Base-by-base conservation (phyloP, 306 rosid species). In the Adenanthera pavonina region DNA sequence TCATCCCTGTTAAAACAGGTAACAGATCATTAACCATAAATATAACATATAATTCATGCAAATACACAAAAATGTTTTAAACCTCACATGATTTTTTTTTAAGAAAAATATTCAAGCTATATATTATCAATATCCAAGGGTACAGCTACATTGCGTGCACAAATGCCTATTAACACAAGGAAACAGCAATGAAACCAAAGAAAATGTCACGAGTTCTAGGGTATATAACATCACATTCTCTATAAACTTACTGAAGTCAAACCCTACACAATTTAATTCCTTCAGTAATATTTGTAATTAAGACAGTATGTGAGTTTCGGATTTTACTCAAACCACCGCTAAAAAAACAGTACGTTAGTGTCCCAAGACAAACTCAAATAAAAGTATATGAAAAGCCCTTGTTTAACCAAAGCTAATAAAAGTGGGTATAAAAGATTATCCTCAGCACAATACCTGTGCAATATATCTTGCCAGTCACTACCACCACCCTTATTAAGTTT, bases 401-500 rank as follows among this genome's bases (percentile, higher is more conserved):
- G 30, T 25, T 25, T 25, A 76, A 78, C 53, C 17, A 60, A 71
- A 64, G 64, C 82, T 68, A 52, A 78, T 54, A 16, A 25, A 62
- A 40, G 56, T 25, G 67, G 41, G 33, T 72, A 35, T 52, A 48
- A 61, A 77, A 41, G 34, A 79, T 46, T 70, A 69, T 16, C 38
- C 56, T 33, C 53, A 78, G 41, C 69, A 56, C 41, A 69, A 65
- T 88, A 94, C 98, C 97, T 92, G 97, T 91, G 89, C 74, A 94
- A 77, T 62, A 91, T 87, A 79, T 85, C 89, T 83, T 80, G 90
- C 97, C 98, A 94, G 75, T 90, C 91, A 74, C 82, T 86, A 72
- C 81, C 84, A 47, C 77, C 82, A 78, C 48, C 34, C 35, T 86
- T 84, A 17, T 59, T 75, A 68, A 76, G 80, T 72, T 84, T 91